Evolutionary conservation across 2,329 filamentous ascomycete genomes (phyloP).

Genomic region (Immersiporthe knoxdaviesiana): DNA sequence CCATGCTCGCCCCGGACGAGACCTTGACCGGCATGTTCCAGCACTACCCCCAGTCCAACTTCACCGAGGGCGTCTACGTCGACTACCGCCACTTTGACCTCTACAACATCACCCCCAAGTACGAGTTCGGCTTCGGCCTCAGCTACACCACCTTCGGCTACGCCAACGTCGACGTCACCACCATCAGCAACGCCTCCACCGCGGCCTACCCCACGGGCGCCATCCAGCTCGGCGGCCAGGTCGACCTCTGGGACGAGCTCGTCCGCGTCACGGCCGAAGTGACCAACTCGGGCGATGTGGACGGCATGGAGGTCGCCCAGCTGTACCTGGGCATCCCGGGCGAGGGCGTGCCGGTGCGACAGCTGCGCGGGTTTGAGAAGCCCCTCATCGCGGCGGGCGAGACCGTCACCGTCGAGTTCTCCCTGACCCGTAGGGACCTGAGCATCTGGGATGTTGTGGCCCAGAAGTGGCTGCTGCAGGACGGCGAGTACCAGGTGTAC

Average conservation of each 20-base stretch:
- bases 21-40: constrained; percentile 46
- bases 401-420: constrained; percentile 51
- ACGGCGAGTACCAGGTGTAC: constrained; percentile 48
- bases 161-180: constrained; percentile 43
- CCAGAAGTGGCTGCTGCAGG: constrained; percentile 63
- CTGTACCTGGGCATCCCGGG: constrained; percentile 52
- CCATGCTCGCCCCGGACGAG: constrained; percentile 45
- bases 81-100: constrained; percentile 61
- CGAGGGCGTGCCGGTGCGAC: constrained; percentile 52
- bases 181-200: constrained; percentile 33
- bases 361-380: constrained; percentile 70
- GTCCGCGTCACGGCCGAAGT: constrained; percentile 44
- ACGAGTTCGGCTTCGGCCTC: constrained; percentile 60
- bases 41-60: constrained; percentile 56
- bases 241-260: constrained; percentile 53
- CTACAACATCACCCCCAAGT: constrained; percentile 51
- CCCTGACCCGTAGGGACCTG: constrained; percentile 64
- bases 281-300: constrained; percentile 46
- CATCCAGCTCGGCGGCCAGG: constrained; percentile 47
- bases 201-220: constrained; percentile 42
- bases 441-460: constrained; percentile 66
- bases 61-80: constrained; percentile 53
- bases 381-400: constrained; percentile 50
- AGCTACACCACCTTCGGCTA: constrained; percentile 59
- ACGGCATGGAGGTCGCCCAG: constrained; percentile 52